Evolutionary conservation across 192 early-diverging fungal genomes (phyloP).

Genomic region (Podila minutissima): DNA sequence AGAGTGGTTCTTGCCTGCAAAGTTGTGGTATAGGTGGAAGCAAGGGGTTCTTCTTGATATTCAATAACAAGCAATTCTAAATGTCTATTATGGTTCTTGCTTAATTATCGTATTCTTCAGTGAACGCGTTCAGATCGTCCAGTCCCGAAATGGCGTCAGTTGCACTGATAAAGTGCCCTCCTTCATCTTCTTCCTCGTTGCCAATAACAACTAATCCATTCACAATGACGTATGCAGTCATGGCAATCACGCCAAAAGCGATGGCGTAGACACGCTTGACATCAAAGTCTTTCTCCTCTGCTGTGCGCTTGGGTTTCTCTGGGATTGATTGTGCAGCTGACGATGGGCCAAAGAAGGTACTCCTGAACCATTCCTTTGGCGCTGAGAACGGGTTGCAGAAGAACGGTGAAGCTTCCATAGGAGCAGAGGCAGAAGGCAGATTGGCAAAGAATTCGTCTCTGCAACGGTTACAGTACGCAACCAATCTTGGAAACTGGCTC

Average conservation of each 20-base stretch:
- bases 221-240: constrained; percentile 63
- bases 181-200: constrained; percentile 55
- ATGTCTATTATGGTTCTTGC: neutral
- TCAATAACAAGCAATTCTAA: constrained; percentile 4
- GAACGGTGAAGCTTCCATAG: constrained; percentile 51
- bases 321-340: neutral
- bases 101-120: neutral
- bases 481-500: constrained; percentile 73
- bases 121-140: neutral
- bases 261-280: constrained; percentile 62
- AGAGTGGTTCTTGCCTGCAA: constrained; percentile 69
- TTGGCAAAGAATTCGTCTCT: constrained; percentile 51
- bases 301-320: constrained; percentile 46
- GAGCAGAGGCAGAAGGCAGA: constrained; percentile 31
- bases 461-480: constrained; percentile 71
- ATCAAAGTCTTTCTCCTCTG: constrained; percentile 61
- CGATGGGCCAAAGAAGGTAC: constrained; percentile 24
- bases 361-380: constrained; percentile 55
- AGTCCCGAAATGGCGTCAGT: neutral
- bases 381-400: constrained; percentile 46
- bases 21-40: constrained; percentile 66
- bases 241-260: constrained; percentile 55
- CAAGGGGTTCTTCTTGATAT: constrained; percentile 48
- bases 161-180: neutral
- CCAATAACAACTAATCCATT: constrained; percentile 71